phyloP scores from a whole-genome alignment of 176 grass and related monocot genomes.

The Alloteropsis semialata region DNA sequence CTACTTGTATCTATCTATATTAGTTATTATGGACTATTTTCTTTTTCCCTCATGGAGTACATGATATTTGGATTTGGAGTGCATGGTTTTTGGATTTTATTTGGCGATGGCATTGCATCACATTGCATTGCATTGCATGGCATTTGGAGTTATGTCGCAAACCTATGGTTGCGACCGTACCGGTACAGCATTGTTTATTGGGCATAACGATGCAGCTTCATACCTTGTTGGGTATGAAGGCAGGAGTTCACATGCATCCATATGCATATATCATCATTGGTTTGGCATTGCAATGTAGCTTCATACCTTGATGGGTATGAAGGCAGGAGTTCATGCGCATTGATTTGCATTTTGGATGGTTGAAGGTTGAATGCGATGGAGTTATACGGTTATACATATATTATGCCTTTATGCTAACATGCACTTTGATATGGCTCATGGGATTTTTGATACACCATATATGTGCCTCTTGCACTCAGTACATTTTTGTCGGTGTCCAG shows the following conservation, averaged over 20 bases:
- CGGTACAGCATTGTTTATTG: not conserved
- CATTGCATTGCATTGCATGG: not conserved
- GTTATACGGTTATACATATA: not conserved
- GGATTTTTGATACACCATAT: not conserved
- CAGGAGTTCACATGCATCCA: not conserved
- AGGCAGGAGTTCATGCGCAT: not conserved
- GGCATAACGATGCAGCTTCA: not conserved
- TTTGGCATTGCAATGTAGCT: not conserved
- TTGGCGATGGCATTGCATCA: no score
- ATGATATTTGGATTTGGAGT: not conserved
- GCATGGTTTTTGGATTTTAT: no score
- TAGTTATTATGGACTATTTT: not conserved
- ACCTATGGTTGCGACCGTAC: not conserved
- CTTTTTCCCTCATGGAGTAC: not conserved
- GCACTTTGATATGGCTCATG: not conserved
- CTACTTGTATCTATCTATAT: not conserved
- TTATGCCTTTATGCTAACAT: no score
- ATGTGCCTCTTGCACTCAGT: not conserved
- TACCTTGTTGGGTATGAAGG: not conserved
- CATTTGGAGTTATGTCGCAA: not conserved
- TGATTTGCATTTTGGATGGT: not conserved
- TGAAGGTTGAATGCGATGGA: not conserved
- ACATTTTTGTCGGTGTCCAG: no score
- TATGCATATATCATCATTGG: not conserved
- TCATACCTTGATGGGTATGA: not conserved